Evolutionary conservation across 1,284 basidiomycete species (phyloP).

Genomic region (Phellopilus nigrolimitatus): DNA sequence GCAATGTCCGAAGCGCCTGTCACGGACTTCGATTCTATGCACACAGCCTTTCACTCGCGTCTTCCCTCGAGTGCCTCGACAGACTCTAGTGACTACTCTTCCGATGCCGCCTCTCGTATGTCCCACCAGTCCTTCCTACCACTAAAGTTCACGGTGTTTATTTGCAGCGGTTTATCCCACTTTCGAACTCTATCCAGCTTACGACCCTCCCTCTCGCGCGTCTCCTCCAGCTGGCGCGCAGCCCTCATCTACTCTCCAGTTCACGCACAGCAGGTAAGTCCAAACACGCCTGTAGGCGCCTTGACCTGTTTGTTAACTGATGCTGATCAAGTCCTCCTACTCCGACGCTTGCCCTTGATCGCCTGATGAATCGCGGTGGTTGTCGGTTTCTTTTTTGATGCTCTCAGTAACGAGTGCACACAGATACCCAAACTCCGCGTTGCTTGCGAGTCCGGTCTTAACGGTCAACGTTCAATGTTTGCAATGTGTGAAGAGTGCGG

Average conservation of each 20-base stretch:
- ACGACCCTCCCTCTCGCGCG: conserved; percentile 33
- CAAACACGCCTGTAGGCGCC: conserved; percentile 6
- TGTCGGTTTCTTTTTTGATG: conserved; percentile 13
- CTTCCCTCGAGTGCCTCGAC: conserved; percentile 62
- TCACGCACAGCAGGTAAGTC: conserved; percentile 68
- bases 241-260: conserved; percentile 43
- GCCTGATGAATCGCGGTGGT: conserved; percentile 6
- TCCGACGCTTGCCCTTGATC: conserved; percentile 17
- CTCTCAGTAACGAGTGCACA: conserved; percentile 54
- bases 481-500: conserved; percentile 82
- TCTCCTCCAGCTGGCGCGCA: conserved; percentile 48
- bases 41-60: conserved; percentile 54
- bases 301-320: conserved; percentile 6
- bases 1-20: conserved; percentile 45
- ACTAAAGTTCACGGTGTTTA: conserved; percentile 21
- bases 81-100: conserved; percentile 37
- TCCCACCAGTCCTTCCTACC: conserved; percentile 20
- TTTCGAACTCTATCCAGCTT: conserved; percentile 58
- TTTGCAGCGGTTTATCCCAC: conserved; percentile 52
- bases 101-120: conserved; percentile 35
- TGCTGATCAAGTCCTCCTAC: conserved; percentile 22
- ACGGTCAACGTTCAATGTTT: conserved; percentile 75
- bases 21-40: conserved; percentile 42
- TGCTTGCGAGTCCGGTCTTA: conserved; percentile 55
- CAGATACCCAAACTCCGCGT: conserved; percentile 75